Conservation (phyloP, 345 rosid genomes). For the Rhizophora mangle region DNA sequence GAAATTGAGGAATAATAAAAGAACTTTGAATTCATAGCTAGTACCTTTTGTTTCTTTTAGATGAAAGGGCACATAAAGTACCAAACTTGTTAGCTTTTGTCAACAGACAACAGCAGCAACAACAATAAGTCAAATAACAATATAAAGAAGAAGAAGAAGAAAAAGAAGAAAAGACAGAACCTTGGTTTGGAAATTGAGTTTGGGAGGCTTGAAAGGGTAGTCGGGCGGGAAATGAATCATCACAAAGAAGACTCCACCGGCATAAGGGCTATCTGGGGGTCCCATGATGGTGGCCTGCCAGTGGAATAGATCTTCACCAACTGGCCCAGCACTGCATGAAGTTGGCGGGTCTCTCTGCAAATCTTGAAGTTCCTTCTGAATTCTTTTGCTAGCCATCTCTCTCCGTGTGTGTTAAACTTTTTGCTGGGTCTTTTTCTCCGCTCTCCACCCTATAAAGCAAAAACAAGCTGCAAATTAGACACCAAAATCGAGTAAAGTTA, state of each 20-base stretch:
- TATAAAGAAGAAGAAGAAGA: no score
- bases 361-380: constrained; percentile 28
- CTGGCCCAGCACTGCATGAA: constrained; percentile 27
- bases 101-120: background rate
- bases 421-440: background rate
- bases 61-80: no score
- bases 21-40: no score
- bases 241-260: constrained; percentile 25
- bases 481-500: background rate
- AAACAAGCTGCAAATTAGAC: background rate
- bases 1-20: no score
- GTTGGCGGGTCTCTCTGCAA: constrained; percentile 28
- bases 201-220: constrained; percentile 28
- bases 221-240: constrained; percentile 23
- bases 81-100: no score
- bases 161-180: constrained; percentile 1
- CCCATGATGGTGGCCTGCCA: constrained; percentile 31
- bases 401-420: background rate
- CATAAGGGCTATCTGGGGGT: constrained; percentile 20
- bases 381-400: constrained; percentile 28
- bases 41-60: no score
- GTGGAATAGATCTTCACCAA: constrained; percentile 25
- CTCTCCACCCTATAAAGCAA: background rate
- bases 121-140: background rate
- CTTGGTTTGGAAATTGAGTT: constrained; percentile 27